Conservation (phyloP, 192 early-diverging fungal genomes). For the Rhizophagus clarus region DNA sequence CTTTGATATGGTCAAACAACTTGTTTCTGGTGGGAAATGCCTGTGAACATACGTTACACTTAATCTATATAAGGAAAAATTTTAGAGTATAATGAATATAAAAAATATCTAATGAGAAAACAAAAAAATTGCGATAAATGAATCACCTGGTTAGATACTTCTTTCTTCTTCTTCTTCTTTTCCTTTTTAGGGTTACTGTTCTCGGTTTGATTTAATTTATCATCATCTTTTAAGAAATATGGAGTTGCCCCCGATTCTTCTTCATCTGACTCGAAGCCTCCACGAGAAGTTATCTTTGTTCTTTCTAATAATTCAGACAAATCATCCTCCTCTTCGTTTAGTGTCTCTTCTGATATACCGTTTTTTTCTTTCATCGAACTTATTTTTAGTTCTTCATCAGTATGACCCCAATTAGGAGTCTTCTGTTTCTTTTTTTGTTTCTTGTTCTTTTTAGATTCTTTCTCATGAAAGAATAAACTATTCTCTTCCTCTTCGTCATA, state of each 20-base stretch:
- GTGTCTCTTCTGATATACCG: constrained; percentile 35
- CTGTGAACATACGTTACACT: constrained; percentile 79
- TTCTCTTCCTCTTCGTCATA: constrained; percentile 33
- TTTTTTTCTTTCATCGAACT: not conserved
- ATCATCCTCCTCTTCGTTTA: constrained; percentile 49
- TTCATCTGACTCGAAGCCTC: constrained; percentile 3
- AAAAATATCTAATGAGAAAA: not conserved
- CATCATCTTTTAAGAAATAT: not conserved
- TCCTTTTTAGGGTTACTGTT: constrained; percentile 46
- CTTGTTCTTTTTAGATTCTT: constrained; percentile 40
- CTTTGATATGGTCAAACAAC: constrained; percentile 86
- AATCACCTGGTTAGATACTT: constrained; percentile 18
- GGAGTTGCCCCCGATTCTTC: not conserved
- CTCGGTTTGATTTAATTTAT: constrained; percentile 38
- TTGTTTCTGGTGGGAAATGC: constrained; percentile 79
- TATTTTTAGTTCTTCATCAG: constrained; percentile 36
- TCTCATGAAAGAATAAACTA: not conserved
- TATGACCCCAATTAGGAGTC: constrained; percentile 45
- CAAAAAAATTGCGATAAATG: not conserved
- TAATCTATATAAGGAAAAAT: constrained; percentile 28
- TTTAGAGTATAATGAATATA: too few species aligned
- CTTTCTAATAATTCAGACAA: constrained; percentile 49
- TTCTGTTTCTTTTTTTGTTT: constrained; percentile 50
- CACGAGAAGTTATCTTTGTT: not conserved
- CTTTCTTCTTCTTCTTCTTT: constrained; percentile 58